Percentiles rank a stretch among this genome's conserved stretches.
Conservation (phyloP, 805 yeast species). For the Metschnikowia chrysomelidarum region DNA sequence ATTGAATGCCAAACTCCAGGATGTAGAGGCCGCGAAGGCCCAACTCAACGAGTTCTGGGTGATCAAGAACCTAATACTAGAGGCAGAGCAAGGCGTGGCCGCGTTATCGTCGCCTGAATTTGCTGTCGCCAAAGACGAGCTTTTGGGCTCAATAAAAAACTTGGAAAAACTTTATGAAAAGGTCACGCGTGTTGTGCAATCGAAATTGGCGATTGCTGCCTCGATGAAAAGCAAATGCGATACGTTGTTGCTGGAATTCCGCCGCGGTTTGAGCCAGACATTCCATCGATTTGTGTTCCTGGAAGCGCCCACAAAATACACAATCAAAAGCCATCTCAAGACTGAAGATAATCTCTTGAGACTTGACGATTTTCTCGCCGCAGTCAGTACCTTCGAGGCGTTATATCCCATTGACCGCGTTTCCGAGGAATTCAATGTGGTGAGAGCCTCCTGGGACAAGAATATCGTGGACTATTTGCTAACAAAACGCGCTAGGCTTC, state of each 20-base stretch:
- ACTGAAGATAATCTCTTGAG: conserved; percentile 1
- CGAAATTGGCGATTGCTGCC: conserved; percentile 9
- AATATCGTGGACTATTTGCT: conserved; percentile 15
- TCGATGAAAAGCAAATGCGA: conserved; percentile 8
- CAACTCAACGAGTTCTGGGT: conserved; percentile 28
- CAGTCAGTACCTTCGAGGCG: conserved; percentile 8
- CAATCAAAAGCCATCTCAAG: conserved; percentile 1
- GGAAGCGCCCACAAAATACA: neutral
- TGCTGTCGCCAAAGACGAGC: conserved; percentile 18
- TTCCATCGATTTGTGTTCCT: conserved; percentile 11
- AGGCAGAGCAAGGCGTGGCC: conserved; percentile 20
- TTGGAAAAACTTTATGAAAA: conserved; percentile 21
- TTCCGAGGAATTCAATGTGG: conserved; percentile 5
- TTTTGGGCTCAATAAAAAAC: conserved; percentile 19
- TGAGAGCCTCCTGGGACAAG: conserved; percentile 14
- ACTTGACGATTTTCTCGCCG: conserved; percentile 4
- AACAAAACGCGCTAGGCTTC: conserved; percentile 6
- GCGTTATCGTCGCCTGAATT: conserved; percentile 7
- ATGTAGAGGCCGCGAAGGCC: conserved; percentile 11
- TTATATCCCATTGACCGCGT: conserved; percentile 13
- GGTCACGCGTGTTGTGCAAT: conserved; percentile 14
- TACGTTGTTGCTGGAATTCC: conserved; percentile 1
- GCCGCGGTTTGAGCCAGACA: conserved; percentile 4
- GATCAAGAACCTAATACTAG: conserved; percentile 25
- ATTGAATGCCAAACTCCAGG: conserved; percentile 16